These are phyloP conservation scores for Orychophragmus violaceus DNA, from an alignment of 345 rosid species.

Conservation along the genomic window DNA sequence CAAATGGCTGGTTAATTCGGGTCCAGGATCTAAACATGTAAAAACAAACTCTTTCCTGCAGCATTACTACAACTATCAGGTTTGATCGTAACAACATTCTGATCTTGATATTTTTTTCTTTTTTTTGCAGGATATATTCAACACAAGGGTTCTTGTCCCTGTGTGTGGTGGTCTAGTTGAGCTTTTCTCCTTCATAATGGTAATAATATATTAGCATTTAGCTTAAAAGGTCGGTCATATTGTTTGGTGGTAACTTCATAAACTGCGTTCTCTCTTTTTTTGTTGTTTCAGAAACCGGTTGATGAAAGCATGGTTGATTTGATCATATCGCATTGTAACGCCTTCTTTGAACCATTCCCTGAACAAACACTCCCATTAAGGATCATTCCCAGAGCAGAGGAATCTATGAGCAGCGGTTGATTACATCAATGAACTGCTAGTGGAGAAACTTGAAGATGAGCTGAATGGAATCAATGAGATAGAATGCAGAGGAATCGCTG, in stretches of 20 bases:
- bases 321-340: constrained; percentile 38
- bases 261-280: background rate
- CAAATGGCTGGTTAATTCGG: constrained; percentile 47
- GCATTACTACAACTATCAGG: too few relatives aligned
- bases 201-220: constrained; percentile 30
- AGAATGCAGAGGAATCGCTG: constrained; percentile 23
- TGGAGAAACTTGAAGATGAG: constrained; percentile 53
- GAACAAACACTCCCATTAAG: constrained; percentile 3
- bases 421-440: constrained; percentile 50
- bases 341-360: constrained; percentile 23
- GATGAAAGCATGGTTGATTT: constrained; percentile 53
- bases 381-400: constrained; percentile 25
- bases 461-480: constrained; percentile 45
- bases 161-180: constrained; percentile 71
- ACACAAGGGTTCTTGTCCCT: constrained; percentile 67
- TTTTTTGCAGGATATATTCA: constrained; percentile 45
- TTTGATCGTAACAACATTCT: constrained; percentile 1
- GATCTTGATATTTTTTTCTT: background rate
- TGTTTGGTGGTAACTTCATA: background rate
- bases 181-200: constrained; percentile 59
- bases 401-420: constrained; percentile 48
- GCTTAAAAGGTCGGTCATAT: background rate
- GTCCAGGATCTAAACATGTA: constrained; percentile 36
- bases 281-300: constrained; percentile 46
- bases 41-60: too few relatives aligned